A percentile compares a stretch with the other conserved stretches of the same genome.
phyloP scores from a whole-genome alignment of 139 green algal genomes.

The Coelastrella sp. region DNA sequence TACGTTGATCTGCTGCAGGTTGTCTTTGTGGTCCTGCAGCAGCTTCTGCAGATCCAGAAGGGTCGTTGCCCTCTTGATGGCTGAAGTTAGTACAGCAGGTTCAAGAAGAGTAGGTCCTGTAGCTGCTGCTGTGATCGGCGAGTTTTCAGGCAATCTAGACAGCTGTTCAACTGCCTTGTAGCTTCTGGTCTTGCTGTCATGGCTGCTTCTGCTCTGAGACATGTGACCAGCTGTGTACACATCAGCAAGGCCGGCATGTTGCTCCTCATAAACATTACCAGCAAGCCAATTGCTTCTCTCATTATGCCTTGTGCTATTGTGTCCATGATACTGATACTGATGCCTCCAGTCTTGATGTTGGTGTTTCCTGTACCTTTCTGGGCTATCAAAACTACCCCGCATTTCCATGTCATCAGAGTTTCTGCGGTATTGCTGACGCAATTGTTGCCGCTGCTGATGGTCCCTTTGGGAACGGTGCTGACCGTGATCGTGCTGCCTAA shows the following conservation, averaged over 20 bases:
- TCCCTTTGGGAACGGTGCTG: too few species aligned
- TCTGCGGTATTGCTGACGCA: not conserved
- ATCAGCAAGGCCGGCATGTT: too few species aligned
- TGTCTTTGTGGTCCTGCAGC: constrained; percentile 12
- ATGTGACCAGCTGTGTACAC: too few species aligned
- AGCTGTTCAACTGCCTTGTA: not conserved
- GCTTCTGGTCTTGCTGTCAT: not conserved
- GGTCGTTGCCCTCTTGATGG: not conserved
- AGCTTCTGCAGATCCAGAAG: constrained; percentile 18
- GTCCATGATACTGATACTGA: too few species aligned
- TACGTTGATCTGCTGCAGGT: constrained; percentile 35
- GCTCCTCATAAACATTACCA: too few species aligned
- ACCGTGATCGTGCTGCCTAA: too few species aligned
- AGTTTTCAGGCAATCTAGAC: not conserved
- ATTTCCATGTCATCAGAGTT: not conserved
- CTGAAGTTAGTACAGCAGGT: not conserved
- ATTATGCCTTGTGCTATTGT: too few species aligned
- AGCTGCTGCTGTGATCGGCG: not conserved
- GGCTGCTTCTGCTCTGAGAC: not conserved
- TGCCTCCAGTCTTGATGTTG: constrained; percentile 15
- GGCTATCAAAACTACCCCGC: too few species aligned
- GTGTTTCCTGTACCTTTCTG: not conserved
- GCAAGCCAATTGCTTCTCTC: too few species aligned
- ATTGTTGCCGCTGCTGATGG: not conserved
- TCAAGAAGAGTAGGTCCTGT: not conserved